A percentile compares a stretch with the other conserved stretches of the same genome.
Conservation (phyloP, 139 green algal species). For the Deuterostichococcus epilithicus region DNA sequence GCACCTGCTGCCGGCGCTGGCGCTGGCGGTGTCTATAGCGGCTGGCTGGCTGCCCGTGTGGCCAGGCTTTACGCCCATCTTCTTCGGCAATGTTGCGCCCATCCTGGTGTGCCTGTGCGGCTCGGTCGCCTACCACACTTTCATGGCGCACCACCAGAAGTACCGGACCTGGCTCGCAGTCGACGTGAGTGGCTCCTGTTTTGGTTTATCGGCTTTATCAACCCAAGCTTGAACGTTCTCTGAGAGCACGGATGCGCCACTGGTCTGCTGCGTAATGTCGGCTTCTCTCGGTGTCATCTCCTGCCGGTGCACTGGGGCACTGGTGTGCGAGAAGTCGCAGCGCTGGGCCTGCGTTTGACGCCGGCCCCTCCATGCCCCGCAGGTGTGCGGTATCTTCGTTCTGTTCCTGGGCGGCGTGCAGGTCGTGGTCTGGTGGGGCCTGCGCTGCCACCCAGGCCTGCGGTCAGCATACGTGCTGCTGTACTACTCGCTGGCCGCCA, state of each 20-base stretch:
- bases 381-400: conserved; percentile 47
- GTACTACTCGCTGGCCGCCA: conserved; percentile 4
- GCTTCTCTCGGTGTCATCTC: too few relatives aligned
- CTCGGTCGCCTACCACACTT: conserved; percentile 42
- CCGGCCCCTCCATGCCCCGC: not conserved
- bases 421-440: conserved; percentile 22
- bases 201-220: too few relatives aligned
- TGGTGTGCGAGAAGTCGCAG: too few relatives aligned
- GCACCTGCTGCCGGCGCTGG: conserved; percentile 23
- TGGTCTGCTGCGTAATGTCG: too few relatives aligned
- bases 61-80: conserved; percentile 14
- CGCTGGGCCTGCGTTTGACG: not conserved
- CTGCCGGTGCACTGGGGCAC: not conserved
- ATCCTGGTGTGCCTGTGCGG: conserved; percentile 33
- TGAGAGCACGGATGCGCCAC: too few relatives aligned
- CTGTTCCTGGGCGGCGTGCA: conserved; percentile 33
- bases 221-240: too few relatives aligned
- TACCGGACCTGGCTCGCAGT: conserved; percentile 34
- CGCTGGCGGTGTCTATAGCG: conserved; percentile 7
- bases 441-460: conserved; percentile 3
- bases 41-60: conserved; percentile 18
- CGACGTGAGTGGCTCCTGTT: conserved; percentile 22
- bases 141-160: conserved; percentile 38
- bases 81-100: conserved; percentile 12
- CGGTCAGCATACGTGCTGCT: conserved; percentile 9